Evolutionary conservation across 2,329 filamentous ascomycete genomes (phyloP).

Genomic region (Stagonosporopsis rhizophila): DNA sequence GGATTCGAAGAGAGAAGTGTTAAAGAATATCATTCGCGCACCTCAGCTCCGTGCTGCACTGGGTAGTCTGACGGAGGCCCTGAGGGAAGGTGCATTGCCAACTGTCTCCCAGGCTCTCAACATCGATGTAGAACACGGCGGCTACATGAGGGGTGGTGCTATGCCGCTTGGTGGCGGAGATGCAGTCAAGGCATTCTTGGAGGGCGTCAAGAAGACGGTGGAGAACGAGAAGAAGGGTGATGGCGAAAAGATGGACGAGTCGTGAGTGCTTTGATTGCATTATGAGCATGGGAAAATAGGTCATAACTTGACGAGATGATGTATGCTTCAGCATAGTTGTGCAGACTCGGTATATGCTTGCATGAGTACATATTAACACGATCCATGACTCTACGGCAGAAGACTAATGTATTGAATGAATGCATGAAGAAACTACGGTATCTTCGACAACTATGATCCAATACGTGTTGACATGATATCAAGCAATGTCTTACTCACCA

Average conservation of each 20-base stretch:
- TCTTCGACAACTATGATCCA: neutral
- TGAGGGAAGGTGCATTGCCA: conserved; percentile 88
- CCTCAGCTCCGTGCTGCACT: conserved; percentile 92
- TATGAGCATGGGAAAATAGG: no score
- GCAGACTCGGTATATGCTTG: neutral
- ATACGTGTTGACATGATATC: neutral
- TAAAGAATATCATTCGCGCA: conserved; percentile 83
- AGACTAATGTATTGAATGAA: neutral
- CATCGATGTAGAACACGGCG: conserved; percentile 83
- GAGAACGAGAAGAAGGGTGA: conserved; percentile 55
- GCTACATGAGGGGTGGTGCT: conserved; percentile 76
- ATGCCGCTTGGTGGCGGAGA: conserved; percentile 88
- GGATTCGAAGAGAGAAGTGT: conserved; percentile 78
- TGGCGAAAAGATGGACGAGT: conserved; percentile 45
- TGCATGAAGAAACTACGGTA: neutral
- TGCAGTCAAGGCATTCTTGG: conserved; percentile 88
- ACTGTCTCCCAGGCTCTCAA: conserved; percentile 86
- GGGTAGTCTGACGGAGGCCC: conserved; percentile 81
- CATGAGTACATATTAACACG: neutral
- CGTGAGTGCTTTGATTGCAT: conserved; percentile 15
- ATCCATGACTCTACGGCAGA: neutral
- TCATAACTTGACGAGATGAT: neutral
- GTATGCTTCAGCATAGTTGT: neutral
- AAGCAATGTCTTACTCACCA: no score
- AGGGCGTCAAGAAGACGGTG: conserved; percentile 83